phyloP scores from a whole-genome alignment of 768 basidiomycete genomes.

The Pulveroboletus ravenelii region DNA sequence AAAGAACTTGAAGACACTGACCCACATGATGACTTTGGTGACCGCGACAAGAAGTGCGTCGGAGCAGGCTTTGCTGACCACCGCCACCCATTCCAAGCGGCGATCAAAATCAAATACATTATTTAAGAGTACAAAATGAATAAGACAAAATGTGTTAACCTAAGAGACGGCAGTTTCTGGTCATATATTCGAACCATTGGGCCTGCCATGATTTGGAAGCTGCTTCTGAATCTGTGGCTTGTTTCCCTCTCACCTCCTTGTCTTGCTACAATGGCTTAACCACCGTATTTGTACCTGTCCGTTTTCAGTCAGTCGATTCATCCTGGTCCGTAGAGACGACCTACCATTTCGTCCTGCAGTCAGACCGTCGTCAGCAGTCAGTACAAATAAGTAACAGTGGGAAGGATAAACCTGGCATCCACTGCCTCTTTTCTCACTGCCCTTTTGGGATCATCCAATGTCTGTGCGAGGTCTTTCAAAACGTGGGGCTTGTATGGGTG shows the following conservation, averaged over 20 bases:
- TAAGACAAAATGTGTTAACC: too few relatives aligned
- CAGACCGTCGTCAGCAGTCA: slow-evolving; percentile 1
- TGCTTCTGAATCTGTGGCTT: not conserved
- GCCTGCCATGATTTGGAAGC: not conserved
- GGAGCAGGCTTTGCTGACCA: slow-evolving; percentile 2
- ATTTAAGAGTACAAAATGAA: too few relatives aligned
- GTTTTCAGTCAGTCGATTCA: not conserved
- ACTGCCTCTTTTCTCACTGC: slow-evolving; percentile 86
- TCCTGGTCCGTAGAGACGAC: not conserved
- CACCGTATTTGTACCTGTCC: slow-evolving; percentile 28
- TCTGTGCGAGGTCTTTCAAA: slow-evolving; percentile 66
- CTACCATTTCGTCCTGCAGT: slow-evolving; percentile 28
- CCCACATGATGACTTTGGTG: slow-evolving; percentile 26
- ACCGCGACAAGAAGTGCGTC: not conserved
- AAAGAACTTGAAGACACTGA: slow-evolving; percentile 14
- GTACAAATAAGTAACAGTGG: not conserved
- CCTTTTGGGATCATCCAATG: slow-evolving; percentile 86
- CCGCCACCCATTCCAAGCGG: slow-evolving; percentile 15
- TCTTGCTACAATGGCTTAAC: slow-evolving; percentile 5
- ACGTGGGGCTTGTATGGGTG: slow-evolving; percentile 75
- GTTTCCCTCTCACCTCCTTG: not conserved
- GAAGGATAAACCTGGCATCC: slow-evolving; percentile 51
- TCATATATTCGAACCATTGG: too few relatives aligned
- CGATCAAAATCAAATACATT: slow-evolving; percentile 11
- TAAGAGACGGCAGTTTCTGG: too few relatives aligned